phyloP scores from a whole-genome alignment of 202 grass and related monocot genomes.

The Zoysia matrella region DNA sequence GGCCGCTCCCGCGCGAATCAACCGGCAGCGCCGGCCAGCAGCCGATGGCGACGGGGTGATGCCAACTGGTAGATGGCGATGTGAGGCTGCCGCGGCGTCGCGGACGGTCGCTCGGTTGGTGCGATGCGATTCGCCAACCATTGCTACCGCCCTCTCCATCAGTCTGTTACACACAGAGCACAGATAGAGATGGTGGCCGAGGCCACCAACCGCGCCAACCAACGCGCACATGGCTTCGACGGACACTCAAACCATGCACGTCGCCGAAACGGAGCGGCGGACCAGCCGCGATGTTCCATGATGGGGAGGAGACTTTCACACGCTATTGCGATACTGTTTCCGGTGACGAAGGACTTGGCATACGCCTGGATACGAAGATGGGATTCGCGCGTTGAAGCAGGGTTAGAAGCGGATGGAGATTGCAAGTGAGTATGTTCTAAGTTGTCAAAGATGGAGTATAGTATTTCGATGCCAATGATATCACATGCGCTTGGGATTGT shows the following conservation, averaged over 20 bases:
- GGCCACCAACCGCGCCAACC: conserved; percentile 54
- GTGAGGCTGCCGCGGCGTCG: not conserved
- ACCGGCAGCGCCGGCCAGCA: not conserved
- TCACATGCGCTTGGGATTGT: conserved; percentile 18
- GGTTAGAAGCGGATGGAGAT: conserved; percentile 2
- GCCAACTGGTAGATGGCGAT: not conserved
- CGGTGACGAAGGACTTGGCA: conserved; percentile 16
- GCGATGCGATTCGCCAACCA: conserved; percentile 41
- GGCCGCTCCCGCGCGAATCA: no score
- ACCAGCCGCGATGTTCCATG: not conserved
- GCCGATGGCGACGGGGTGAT: not conserved
- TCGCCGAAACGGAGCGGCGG: no score
- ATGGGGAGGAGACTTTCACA: not conserved
- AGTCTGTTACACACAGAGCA: not conserved
- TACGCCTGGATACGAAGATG: not conserved
- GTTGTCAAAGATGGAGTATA: conserved; percentile 1
- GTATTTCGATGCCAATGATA: not conserved
- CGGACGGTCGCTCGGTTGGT: conserved; percentile 31
- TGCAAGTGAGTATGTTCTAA: not conserved
- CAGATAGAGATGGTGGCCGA: not conserved
- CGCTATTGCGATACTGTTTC: not conserved
- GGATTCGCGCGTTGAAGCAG: conserved; percentile 6
- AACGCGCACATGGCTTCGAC: conserved; percentile 43
- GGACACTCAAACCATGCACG: not conserved
- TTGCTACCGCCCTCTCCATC: not conserved